Base-by-base conservation (phyloP, 495 filamentous ascomycete genomes). In the Xylaria scruposa region DNA sequence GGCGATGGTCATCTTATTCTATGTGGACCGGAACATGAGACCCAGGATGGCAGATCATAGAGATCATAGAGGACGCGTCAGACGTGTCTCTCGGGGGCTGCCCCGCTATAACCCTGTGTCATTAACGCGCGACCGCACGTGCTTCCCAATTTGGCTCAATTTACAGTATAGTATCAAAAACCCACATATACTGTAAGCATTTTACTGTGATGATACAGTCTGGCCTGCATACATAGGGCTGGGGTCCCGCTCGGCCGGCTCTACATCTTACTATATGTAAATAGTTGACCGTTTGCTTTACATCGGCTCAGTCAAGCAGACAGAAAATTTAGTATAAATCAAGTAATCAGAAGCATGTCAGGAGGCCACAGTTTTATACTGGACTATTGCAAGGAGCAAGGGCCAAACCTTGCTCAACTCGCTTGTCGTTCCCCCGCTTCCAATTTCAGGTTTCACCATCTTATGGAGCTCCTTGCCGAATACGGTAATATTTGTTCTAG, bases 41-140 rank as follows among this genome's bases (percentile, higher is more conserved):
- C 60, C 17, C 3, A 44, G 9, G 59, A 62, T 31, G 4, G 24
- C 53, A 60, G 17, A 33, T 19, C 15, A 4, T 33, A 2, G 26
- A 60, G 17, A 33, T 19, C 15, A 4, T 33, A 2, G 26, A 47
- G 38, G 54, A 61, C 40, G 54, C 63, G 63, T 67, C 40, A 21
- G 67, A 49, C 24, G 54, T 36, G 44, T 40, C 46, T 38, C 58
- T 26, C 8, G 9, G 62, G 58, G 26, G n/a, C 21, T 71, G 15
- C 36, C 51, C 51, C 67, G 38, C 67, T 60, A 21, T 47, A 15
- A 36, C 8, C 49, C 2, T 21, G 21, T 29, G 6, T n/a, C 21
- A 31, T 56, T 19, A 31, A 44, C 38, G 47, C 67, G 67, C 67
- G 67, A 46, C 67, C 17, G 51, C 67, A 68, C 67, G 67, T 68